Conservation (phyloP, 106 monocot genomes). For the Allium fistulosum region DNA sequence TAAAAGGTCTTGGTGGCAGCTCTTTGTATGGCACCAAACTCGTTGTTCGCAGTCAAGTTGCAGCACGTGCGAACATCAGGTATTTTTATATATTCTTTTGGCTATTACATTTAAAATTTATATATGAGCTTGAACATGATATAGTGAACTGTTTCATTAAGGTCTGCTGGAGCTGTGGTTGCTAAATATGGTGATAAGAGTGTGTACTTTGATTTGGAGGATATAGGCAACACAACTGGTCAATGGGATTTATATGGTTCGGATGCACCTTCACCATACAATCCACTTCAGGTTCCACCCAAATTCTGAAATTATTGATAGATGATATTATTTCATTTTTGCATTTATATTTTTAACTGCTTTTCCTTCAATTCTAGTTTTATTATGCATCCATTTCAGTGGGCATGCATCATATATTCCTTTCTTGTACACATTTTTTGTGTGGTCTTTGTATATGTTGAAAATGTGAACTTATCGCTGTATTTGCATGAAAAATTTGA, state of each 20-base stretch:
- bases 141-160: constrained; percentile 1
- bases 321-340: neutral
- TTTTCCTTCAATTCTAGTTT: no score
- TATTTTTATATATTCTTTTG: constrained; percentile 6
- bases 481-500: no score
- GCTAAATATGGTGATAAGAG: constrained; percentile 96
- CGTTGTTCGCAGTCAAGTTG: constrained; percentile 13
- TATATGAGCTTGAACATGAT: neutral
- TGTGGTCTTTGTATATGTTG: neutral
- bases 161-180: constrained; percentile 21
- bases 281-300: constrained; percentile 58
- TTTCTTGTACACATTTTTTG: neutral
- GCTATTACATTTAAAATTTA: neutral
- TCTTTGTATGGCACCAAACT: constrained; percentile 36
- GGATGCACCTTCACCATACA: constrained; percentile 93
- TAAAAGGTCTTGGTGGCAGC: constrained; percentile 46
- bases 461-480: no score
- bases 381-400: neutral
- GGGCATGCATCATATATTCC: neutral
- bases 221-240: constrained; percentile 88
- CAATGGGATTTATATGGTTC: constrained; percentile 95
- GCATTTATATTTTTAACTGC: neutral
- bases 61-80: constrained; percentile 16
- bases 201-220: constrained; percentile 91
- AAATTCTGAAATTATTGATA: no score